Evolutionary conservation across 2,329 filamentous ascomycete genomes (phyloP).

Genomic region (Hypoxylon sp.): DNA sequence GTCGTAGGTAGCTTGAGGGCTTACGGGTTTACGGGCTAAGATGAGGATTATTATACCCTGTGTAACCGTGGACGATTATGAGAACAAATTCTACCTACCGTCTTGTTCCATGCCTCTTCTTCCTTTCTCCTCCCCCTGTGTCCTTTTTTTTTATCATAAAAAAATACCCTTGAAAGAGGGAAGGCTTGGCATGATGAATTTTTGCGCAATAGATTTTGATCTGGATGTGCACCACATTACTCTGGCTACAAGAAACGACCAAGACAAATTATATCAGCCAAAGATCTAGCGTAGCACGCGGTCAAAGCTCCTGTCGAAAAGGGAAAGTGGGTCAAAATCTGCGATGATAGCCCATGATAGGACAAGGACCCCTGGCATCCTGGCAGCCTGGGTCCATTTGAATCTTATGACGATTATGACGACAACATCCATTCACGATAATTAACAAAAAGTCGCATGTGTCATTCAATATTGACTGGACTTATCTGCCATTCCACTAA

Average conservation of each 20-base stretch:
- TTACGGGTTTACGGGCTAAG: conserved; percentile 7
- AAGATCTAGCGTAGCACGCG: not conserved
- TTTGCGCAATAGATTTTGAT: not conserved
- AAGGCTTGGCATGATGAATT: not conserved
- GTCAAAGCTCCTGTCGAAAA: conserved; percentile 33
- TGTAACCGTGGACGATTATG: conserved; percentile 19
- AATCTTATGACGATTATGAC: conserved; percentile 41
- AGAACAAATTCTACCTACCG: conserved; percentile 13
- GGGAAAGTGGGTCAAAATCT: conserved; percentile 30
- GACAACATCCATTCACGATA: conserved; percentile 31
- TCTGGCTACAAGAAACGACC: no score
- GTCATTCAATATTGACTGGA: no score
- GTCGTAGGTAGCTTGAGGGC: conserved; percentile 7
- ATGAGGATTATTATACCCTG: conserved; percentile 36
- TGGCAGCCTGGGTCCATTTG: not conserved
- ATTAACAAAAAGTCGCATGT: conserved; percentile 17
- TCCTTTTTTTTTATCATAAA: no score
- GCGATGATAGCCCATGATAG: conserved; percentile 4
- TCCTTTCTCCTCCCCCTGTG: no score
- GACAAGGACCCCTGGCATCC: not conserved
- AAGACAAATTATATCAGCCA: conserved; percentile 2
- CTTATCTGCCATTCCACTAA: not conserved
- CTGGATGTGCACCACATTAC: no score
- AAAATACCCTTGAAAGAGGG: no score
- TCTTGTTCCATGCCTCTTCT: not conserved